Base-by-base conservation (phyloP, 164 flowering plant genomes). In the Vitis riparia region DNA sequence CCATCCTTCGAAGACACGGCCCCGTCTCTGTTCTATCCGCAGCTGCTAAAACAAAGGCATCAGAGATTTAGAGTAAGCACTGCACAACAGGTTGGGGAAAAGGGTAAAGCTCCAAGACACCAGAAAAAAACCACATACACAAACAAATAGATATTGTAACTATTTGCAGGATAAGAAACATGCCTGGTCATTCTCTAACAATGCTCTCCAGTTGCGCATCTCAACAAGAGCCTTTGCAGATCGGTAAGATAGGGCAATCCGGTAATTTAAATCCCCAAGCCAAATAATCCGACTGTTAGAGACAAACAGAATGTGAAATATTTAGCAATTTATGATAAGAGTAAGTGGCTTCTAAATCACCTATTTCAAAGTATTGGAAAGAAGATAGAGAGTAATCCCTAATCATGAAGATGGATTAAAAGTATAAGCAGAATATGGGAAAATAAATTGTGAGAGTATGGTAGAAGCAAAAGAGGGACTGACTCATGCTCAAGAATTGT, bases 221-320 rank as follows among this genome's bases (percentile, higher is more conserved):
- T 95, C 98, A 19, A 95, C 98, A 60, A 93, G 95, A 63, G 98
- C 94, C 80, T 95, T 95, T 23, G 95, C 97, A 75, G 83, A 78
- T 9, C 92, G 93, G 81, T 95, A 93, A 14, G 98, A 90, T 15
- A 93, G 87, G 5, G 98, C 91, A 60, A 95, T 90, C 48, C 98
- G 87, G 63, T 95, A 95, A 75, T 93, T 95, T 78, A 95, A 83
- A 74, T 95, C 99, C 52, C 99, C 99, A 50, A 95, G 96, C 99
- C 99, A 95, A 65, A 95, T 90, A 16, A 95, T 76, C 73, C 97
- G 95, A 80, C 99, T 93, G 73, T 51, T 83, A 15, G 65, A 78
- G n/a, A 69, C 29, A 64, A 65, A 48, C 48, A 44, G 8, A 65
- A 13, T 3, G 59, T 37, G 16, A 11, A 32, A 59, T 15, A 56